Base-by-base conservation (phyloP, 768 basidiomycete species). In the Tylopilus plumbeoviolaceoides region DNA sequence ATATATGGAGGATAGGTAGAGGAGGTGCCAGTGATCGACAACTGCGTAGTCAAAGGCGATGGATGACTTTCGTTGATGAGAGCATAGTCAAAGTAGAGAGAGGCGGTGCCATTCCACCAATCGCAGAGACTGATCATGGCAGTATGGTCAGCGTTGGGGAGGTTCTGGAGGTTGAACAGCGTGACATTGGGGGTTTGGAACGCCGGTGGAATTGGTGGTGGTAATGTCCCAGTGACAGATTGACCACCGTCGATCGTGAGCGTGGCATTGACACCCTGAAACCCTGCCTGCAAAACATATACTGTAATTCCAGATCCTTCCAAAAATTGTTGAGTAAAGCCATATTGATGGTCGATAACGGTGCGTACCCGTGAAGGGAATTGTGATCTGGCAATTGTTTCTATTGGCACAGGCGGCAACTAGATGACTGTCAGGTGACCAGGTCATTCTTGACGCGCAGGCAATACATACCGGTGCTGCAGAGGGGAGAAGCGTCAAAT, bases 241-340 rank as follows among this genome's bases (percentile, higher is more conserved):
- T 39, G 46, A 9, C 23, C 44, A 10, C 47, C 47, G 20, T 63
- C 62, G 30, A 63, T 49, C 1, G 44, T 17, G 31, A 60, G 46
- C 23, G 30, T 60, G 21, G 56, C 56, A 2, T 27, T 28, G 2
- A 56, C 18, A 7, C 58, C 61, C 20, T 48, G 36, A 30, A 56
- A 44, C 0, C 61, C 62, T 5, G 58, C 61, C 1, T 53, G 35
- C 12, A 55, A 4, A 17, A 63, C 42, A 45, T 55, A 53, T n/a
- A 63, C 40, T 7, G 50, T 25, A 25, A 63, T 41, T 10, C 61
- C 61, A 0, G 61, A 63, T 5, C 62, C 62, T 63, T 28, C 2
- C 27, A 11, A 17, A 1, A 15, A 20, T 10, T 33, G 23, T 7
- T 30, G 39, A 44, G 43, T 33, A 20, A 18, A 12, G 14, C 7